phyloP scores from a whole-genome alignment of 768 basidiomycete genomes.

The Galerina sulciceps region DNA sequence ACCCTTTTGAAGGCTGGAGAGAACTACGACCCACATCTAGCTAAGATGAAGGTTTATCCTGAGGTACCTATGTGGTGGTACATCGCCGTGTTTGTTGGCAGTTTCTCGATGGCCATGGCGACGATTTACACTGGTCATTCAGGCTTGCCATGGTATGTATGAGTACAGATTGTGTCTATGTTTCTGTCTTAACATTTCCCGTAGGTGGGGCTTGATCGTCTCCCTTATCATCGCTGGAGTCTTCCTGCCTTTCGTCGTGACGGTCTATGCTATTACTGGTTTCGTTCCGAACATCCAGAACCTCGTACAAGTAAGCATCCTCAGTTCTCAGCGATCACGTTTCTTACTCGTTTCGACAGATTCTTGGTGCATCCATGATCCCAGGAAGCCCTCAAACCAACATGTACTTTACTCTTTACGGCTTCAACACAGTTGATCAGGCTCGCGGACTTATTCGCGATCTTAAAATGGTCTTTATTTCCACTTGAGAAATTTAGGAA shows the following conservation, averaged over 20 bases:
- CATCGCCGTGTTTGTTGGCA: conserved; percentile 41
- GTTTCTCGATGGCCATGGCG: conserved; percentile 56
- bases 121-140: conserved; percentile 57
- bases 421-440: conserved; percentile 51
- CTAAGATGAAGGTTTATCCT: conserved; percentile 52
- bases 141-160: conserved; percentile 57
- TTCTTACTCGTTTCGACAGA: conserved; percentile 30
- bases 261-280: conserved; percentile 56
- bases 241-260: conserved; percentile 56
- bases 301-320: conserved; percentile 32
- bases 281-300: conserved; percentile 41
- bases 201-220: conserved; percentile 55
- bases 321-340: neutral
- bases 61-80: conserved; percentile 60
- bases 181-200: neutral
- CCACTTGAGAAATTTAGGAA: conserved; percentile 20
- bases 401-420: conserved; percentile 50
- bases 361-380: conserved; percentile 52
- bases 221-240: conserved; percentile 53
- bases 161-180: neutral
- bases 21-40: conserved; percentile 55
- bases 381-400: conserved; percentile 56
- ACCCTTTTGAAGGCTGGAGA: conserved; percentile 29
- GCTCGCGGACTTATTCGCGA: conserved; percentile 59
- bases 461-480: conserved; percentile 49